These are phyloP conservation scores for Starmerella geochares DNA, from an alignment of 805 yeast species.

Conservation along the genomic window DNA sequence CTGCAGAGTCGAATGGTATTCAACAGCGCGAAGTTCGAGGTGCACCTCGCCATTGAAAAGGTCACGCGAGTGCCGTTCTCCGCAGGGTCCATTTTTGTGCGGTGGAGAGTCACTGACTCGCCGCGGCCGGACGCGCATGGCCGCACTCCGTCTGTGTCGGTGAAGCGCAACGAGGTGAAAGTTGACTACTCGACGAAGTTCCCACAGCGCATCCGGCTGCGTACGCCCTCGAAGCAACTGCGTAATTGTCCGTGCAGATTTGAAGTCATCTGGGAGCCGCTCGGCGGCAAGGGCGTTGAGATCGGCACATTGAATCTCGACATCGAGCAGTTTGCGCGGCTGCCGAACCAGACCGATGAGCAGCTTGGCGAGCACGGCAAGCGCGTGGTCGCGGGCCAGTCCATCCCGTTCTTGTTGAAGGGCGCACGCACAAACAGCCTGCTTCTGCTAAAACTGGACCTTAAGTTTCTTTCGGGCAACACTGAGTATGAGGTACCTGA, in stretches of 20 bases:
- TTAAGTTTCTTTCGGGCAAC: constrained; percentile 40
- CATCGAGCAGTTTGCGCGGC: constrained; percentile 53
- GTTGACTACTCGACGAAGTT: constrained; percentile 40
- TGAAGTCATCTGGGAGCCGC: constrained; percentile 39
- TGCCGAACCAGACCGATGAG: constrained; percentile 2
- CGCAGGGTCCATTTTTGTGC: constrained; percentile 55
- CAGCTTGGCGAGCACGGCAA: not conserved
- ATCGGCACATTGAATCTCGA: constrained; percentile 63
- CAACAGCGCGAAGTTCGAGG: constrained; percentile 49
- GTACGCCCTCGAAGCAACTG: constrained; percentile 31
- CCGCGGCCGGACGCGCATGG: constrained; percentile 38
- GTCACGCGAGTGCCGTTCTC: constrained; percentile 77
- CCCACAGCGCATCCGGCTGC: constrained; percentile 37
- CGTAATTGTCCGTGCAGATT: constrained; percentile 34
- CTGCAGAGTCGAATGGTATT: constrained; percentile 10
- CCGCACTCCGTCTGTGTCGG: constrained; percentile 36
- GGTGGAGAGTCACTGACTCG: constrained; percentile 51
- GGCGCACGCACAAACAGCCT: constrained; percentile 69
- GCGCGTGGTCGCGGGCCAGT: constrained; percentile 32
- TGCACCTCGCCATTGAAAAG: constrained; percentile 52
- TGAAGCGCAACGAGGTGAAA: constrained; percentile 43
- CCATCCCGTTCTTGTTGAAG: constrained; percentile 51
- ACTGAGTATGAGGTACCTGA: constrained; percentile 34
- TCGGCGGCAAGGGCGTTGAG: constrained; percentile 35
- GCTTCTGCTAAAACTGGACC: constrained; percentile 39